Evolutionary conservation across 257 asterid species (phyloP), one percentile per base, ranked within the genome.

Genomic region (Penstemon davidsonii): DNA sequence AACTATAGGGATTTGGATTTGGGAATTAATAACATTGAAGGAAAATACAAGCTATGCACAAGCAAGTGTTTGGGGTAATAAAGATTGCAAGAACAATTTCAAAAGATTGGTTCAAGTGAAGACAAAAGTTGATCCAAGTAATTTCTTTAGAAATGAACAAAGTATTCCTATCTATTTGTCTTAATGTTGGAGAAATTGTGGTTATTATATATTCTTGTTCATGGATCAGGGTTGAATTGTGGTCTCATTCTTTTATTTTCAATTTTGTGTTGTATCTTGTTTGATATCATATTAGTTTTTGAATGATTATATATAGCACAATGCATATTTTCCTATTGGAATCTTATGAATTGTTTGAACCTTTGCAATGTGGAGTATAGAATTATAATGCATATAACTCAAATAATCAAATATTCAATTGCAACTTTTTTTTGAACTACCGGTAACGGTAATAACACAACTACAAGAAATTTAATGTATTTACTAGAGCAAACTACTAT

Each of bases 1-100:
- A 77, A 82, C 56, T 74, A 82, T 60, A 79, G 80, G 49, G 87
- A 79, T 54, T 75, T 82, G 76, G 87, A 79, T 68, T 61, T 82
- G 81, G 84, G 87, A 54, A 57, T 74, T 2, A 71, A 76, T 39
- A 68, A 62, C 47, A 36, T 43, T 53, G 70, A 58, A 11, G 69
- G 73, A n/a, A 36, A 74, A 60, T 40, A 70, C 83, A 9, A 71
- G 78, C 62, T 83, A 73, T 55, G 70, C 4, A 60, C 55, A 74
- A 66, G 84, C 87, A 53, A 77, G 75, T 25, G 55, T 44, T 55
- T 82, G 87, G 87, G 87, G 87, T 0, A 8, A 33, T 12, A 56
- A 39, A 41, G 76, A 79, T 47, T 82, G 71, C 64, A 68, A 64
- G 75, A 58, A 61, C n/a, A 82, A 79, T 62, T 82, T 79, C 33